Evolutionary conservation across 371 early-diverging fungal genomes (phyloP).

Genomic region (Mucor ambiguus): DNA sequence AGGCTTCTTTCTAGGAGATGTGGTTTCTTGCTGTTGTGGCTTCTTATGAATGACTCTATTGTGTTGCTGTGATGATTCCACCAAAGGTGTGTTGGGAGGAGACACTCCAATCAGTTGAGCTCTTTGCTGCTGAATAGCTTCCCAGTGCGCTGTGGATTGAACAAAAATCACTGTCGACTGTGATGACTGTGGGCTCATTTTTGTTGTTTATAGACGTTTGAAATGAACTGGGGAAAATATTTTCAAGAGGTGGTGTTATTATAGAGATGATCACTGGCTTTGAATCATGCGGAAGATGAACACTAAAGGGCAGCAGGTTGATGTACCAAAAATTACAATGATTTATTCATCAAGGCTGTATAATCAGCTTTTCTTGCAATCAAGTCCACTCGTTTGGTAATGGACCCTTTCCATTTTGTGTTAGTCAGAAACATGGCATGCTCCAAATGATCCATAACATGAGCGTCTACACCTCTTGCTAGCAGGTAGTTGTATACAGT

Average conservation of each 20-base stretch:
- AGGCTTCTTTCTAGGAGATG: constrained; percentile 5
- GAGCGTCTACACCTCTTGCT: constrained; percentile 22
- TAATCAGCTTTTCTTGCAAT: constrained; percentile 33
- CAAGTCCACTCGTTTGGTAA: constrained; percentile 29
- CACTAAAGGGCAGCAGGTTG: no score
- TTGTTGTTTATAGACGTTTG: not conserved
- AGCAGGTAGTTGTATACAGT: constrained; percentile 39
- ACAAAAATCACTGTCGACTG: constrained; percentile 29
- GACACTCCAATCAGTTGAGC: constrained; percentile 10
- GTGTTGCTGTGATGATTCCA: not conserved
- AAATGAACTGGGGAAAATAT: not conserved
- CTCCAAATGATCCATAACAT: constrained; percentile 46
- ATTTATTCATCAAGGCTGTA: constrained; percentile 6
- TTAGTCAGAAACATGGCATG: constrained; percentile 56
- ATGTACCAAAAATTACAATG: no score
- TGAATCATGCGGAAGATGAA: not conserved
- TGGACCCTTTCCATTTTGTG: constrained; percentile 38
- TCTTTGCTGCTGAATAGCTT: constrained; percentile 17
- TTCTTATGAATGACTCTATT: not conserved
- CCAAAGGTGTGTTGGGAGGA: not conserved
- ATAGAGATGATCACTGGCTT: not conserved
- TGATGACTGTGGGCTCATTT: not conserved
- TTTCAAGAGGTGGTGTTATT: not conserved
- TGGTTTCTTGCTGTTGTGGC: constrained; percentile 1
- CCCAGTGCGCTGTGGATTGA: constrained; percentile 29